Evolutionary conservation across 495 filamentous ascomycete genomes (phyloP).

Genomic region (Aspergillus asperescens): DNA sequence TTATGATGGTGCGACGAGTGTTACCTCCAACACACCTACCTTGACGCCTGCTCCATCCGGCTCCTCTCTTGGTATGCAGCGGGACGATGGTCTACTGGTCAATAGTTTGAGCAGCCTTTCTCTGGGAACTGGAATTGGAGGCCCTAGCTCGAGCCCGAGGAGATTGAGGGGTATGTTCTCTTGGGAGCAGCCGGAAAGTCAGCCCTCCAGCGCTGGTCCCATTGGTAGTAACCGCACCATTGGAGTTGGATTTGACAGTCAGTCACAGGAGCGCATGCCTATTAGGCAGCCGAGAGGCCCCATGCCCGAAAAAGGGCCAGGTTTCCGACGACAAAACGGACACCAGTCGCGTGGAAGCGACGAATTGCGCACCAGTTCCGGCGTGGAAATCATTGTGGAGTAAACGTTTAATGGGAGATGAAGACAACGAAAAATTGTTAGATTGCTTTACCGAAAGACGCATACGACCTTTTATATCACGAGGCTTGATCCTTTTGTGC

Average conservation of each 20-base stretch:
- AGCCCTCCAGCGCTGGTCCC: constrained; percentile 56
- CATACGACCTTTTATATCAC: constrained; percentile 46
- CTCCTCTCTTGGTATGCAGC: constrained; percentile 50
- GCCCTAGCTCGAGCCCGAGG: constrained; percentile 52
- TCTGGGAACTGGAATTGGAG: constrained; percentile 57
- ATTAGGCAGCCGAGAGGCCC: constrained; percentile 82
- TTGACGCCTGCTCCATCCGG: constrained; percentile 72
- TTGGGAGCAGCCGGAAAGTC: constrained; percentile 55
- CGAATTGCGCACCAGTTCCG: constrained; percentile 57
- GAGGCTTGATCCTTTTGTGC: constrained; percentile 41
- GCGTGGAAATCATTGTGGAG: constrained; percentile 55
- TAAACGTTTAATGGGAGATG: constrained; percentile 32
- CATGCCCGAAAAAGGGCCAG: constrained; percentile 66
- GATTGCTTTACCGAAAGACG: constrained; percentile 45
- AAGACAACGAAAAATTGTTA: constrained; percentile 33
- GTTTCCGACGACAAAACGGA: constrained; percentile 74
- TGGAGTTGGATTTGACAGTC: constrained; percentile 59
- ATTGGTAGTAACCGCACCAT: constrained; percentile 83
- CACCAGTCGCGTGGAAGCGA: constrained; percentile 79
- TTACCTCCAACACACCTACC: constrained; percentile 65
- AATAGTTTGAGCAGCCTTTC: constrained; percentile 62
- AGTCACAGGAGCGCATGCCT: constrained; percentile 61
- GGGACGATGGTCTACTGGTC: constrained; percentile 61
- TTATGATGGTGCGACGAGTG: constrained; percentile 54
- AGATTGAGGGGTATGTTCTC: constrained; percentile 61